These are phyloP conservation scores for Colletotrichum liriopes DNA, from an alignment of 2,329 filamentous ascomycete species.

Conservation along the genomic window DNA sequence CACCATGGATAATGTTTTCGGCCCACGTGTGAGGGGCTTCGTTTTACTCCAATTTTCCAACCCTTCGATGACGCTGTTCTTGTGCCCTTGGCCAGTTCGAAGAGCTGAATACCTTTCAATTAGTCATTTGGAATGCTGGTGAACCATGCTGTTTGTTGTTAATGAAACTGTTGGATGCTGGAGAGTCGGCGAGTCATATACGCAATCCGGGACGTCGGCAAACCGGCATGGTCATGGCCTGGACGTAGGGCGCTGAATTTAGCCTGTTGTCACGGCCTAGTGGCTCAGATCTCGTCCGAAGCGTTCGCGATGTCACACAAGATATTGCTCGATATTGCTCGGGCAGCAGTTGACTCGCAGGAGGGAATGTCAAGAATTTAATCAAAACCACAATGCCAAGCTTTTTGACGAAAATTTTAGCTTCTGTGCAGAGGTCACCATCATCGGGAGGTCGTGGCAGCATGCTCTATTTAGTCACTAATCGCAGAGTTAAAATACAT, in stretches of 20 bases:
- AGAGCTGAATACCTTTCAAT: background rate
- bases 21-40: background rate
- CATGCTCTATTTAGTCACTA: background rate
- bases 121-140: background rate
- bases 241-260: background rate
- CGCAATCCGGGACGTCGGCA: background rate
- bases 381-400: background rate
- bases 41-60: background rate
- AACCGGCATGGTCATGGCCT: background rate
- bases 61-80: background rate
- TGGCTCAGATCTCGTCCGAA: background rate
- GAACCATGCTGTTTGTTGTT: background rate
- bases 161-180: too few species aligned
- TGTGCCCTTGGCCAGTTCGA: background rate
- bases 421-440: background rate
- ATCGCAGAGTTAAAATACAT: background rate
- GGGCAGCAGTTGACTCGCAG: background rate
- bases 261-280: background rate
- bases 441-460: background rate
- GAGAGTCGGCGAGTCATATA: background rate
- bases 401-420: too few species aligned
- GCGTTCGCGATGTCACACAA: background rate
- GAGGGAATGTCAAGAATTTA: background rate
- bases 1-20: background rate
- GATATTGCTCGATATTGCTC: constrained; percentile 4